These are phyloP conservation scores for Rhizophagus prolifer DNA, from an alignment of 192 early-diverging fungal species.

Conservation along the genomic window DNA sequence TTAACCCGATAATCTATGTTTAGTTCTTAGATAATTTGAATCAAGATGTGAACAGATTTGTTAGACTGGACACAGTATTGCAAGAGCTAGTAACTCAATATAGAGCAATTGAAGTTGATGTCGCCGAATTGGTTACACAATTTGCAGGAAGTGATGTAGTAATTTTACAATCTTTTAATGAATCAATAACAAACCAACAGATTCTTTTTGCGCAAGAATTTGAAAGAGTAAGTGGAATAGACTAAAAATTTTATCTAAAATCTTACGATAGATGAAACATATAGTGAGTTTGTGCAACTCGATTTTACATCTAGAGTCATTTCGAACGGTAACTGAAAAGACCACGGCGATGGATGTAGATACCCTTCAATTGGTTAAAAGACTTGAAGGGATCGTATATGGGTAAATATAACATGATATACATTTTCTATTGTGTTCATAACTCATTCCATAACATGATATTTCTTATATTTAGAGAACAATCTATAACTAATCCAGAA, in stretches of 20 bases:
- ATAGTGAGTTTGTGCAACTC: conserved; percentile 19
- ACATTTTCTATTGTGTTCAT: not conserved
- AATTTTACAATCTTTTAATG: conserved; percentile 17
- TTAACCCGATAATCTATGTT: not conserved
- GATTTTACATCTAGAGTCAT: conserved; percentile 24
- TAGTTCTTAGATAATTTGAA: conserved; percentile 16
- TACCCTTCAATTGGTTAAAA: conserved; percentile 21
- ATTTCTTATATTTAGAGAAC: not conserved
- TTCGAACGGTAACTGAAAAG: conserved; percentile 23
- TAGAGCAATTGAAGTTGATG: conserved; percentile 2
- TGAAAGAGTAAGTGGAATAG: conserved; percentile 6
- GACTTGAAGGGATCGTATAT: not conserved
- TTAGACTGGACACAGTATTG: not conserved
- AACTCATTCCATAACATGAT: not conserved
- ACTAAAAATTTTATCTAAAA: not conserved
- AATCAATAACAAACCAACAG: conserved; percentile 5
- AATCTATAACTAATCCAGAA: not conserved
- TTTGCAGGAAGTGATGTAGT: not conserved
- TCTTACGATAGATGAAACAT: conserved; percentile 13
- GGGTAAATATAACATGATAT: not conserved
- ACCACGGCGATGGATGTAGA: conserved; percentile 23
- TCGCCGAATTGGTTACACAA: not conserved
- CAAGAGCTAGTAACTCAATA: conserved; percentile 13
- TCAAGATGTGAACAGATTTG: conserved; percentile 19
- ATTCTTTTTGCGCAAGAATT: conserved; percentile 28